These are phyloP conservation scores for Iberis pinnata DNA, from an alignment of 345 rosid species.

Conservation along the genomic window DNA sequence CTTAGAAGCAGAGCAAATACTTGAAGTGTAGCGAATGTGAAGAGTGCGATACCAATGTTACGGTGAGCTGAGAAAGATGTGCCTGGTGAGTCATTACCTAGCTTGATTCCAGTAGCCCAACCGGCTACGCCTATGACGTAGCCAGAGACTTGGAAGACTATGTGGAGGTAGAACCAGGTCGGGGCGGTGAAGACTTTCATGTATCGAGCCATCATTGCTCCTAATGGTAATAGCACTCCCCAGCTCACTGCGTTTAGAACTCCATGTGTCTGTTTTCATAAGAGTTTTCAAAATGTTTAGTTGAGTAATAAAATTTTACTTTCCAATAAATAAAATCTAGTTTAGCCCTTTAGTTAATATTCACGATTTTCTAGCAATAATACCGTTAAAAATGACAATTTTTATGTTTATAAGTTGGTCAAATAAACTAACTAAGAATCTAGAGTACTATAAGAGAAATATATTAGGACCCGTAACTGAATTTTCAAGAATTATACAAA, in stretches of 20 bases:
- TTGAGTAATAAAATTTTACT: not conserved
- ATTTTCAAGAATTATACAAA: not conserved
- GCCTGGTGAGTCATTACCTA: constrained; percentile 50
- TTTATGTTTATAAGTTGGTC: not conserved
- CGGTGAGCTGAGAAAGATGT: constrained; percentile 43
- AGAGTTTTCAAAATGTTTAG: not conserved
- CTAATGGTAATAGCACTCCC: constrained; percentile 75
- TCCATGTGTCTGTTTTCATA: constrained; percentile 59
- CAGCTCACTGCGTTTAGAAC: constrained; percentile 76
- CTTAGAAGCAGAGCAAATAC: constrained; percentile 77
- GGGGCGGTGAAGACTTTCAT: constrained; percentile 81
- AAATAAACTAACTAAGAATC: constrained; percentile 1
- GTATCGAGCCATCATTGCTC: constrained; percentile 74
- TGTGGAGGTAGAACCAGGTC: constrained; percentile 86
- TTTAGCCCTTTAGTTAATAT: too few relatives aligned
- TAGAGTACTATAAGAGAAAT: not conserved
- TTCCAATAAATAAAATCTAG: not conserved
- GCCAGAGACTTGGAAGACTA: constrained; percentile 62
- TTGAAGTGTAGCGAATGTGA: constrained; percentile 74
- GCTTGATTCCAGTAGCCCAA: constrained; percentile 76
- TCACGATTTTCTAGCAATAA: too few relatives aligned
- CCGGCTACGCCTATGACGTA: constrained; percentile 74
- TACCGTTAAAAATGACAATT: too few relatives aligned
- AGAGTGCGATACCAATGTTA: constrained; percentile 60
- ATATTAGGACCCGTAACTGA: constrained; percentile 14